A percentile compares a stretch with the other conserved stretches of the same genome.
phyloP scores from a whole-genome alignment of 257 asterid genomes.

The Solanum tarijense region DNA sequence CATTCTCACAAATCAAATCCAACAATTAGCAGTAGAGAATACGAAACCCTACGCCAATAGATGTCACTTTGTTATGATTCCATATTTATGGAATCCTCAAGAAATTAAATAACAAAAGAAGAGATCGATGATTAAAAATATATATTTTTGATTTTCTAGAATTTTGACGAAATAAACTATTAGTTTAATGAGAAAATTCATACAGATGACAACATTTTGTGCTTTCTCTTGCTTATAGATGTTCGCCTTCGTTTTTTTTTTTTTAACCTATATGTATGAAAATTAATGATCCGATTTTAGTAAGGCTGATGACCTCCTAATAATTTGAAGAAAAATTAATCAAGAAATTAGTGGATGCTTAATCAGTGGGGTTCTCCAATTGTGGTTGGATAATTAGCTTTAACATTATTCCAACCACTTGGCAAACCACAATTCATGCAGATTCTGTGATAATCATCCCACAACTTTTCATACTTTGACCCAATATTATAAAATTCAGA shows the following conservation, averaged over 20 bases:
- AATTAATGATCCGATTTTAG: background rate
- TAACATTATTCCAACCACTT: background rate
- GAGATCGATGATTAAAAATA: background rate
- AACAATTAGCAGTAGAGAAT: background rate
- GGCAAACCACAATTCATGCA: background rate
- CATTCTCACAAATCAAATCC: background rate
- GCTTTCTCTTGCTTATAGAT: background rate
- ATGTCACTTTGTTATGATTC: background rate
- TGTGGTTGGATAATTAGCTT: background rate
- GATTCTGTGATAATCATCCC: background rate
- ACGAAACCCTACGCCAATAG: background rate
- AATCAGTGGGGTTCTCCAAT: background rate
- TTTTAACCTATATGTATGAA: background rate
- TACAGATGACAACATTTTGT: background rate
- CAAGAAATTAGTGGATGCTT: background rate
- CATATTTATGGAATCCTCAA: background rate
- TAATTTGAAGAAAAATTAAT: background rate
- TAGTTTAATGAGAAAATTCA: background rate
- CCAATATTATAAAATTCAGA: background rate
- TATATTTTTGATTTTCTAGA: background rate
- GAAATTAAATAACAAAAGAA: background rate
- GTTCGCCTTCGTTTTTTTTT: background rate
- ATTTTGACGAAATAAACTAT: background rate
- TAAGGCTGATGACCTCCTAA: background rate
- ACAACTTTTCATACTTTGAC: background rate